A percentile compares a stretch with the other conserved stretches of the same genome.
Conservation (phyloP, 2,329 filamentous ascomycete genomes). For the Biscogniauxia sp. region DNA sequence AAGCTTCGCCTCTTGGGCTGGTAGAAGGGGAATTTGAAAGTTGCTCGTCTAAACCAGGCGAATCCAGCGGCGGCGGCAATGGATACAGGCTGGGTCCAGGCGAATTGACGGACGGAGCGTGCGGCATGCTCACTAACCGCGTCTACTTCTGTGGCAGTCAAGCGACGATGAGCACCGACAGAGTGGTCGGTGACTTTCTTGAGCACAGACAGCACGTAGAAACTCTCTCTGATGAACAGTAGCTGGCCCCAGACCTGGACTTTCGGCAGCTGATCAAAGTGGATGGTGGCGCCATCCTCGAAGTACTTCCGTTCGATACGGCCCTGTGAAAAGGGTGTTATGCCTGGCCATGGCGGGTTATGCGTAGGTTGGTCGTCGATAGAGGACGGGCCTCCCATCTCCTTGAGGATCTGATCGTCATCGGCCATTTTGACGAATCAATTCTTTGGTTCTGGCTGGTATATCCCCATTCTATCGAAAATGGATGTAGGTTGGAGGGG, state of each 20-base stretch:
- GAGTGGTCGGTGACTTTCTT: conserved; percentile 7
- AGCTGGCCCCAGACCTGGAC: conserved; percentile 14
- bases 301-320: conserved; percentile 24
- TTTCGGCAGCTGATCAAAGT: conserved; percentile 24
- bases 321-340: conserved; percentile 9
- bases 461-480: no score
- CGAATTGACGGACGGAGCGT: conserved; percentile 30
- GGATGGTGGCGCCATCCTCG: conserved; percentile 27
- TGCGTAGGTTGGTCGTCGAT: conserved; percentile 7
- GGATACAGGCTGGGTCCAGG: conserved; percentile 29
- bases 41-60: conserved; percentile 30
- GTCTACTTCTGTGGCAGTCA: conserved; percentile 29
- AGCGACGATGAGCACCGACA: conserved; percentile 13
- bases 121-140: conserved; percentile 24
- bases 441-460: no score
- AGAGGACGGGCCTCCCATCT: conserved; percentile 1
- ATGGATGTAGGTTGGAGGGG: no score
- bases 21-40: conserved; percentile 42
- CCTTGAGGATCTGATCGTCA: not conserved
- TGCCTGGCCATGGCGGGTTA: conserved; percentile 24
- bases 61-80: conserved; percentile 22
- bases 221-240: not conserved
- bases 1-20: conserved; percentile 33
- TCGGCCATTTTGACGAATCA: not conserved
- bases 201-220: conserved; percentile 9